Conservation (phyloP, 2,329 filamentous ascomycete genomes). For the Coniochaeta sp. region DNA sequence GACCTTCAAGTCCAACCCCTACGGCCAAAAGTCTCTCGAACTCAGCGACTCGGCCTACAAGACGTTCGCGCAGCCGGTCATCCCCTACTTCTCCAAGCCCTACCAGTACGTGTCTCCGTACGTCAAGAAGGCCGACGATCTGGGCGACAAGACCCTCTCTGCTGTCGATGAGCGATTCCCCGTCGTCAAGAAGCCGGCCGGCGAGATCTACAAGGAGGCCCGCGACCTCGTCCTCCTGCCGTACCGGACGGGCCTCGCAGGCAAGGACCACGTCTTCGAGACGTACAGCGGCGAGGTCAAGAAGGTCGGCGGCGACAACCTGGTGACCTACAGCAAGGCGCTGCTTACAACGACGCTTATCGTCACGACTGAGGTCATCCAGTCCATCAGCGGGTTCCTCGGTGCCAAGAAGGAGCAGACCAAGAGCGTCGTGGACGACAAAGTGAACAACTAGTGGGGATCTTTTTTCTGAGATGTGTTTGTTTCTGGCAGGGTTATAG, state of each 20-base stretch:
- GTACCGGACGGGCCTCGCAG: conserved; percentile 51
- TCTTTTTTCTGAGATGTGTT: neutral
- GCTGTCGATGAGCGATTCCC: conserved; percentile 66
- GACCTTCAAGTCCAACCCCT: conserved; percentile 72
- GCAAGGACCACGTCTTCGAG: conserved; percentile 52
- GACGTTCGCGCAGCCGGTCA: conserved; percentile 67
- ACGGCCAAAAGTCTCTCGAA: conserved; percentile 75
- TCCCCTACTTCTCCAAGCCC: conserved; percentile 71
- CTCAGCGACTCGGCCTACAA: conserved; percentile 68
- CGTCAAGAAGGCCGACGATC: conserved; percentile 68
- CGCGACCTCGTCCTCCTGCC: conserved; percentile 56
- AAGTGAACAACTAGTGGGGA: conserved; percentile 31
- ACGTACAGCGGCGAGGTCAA: conserved; percentile 53
- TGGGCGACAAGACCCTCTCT: conserved; percentile 65
- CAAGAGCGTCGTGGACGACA: conserved; percentile 47
- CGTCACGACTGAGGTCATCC: conserved; percentile 56
- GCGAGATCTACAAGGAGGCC: conserved; percentile 59
- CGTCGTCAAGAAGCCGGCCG: conserved; percentile 66
- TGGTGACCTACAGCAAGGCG: conserved; percentile 64
- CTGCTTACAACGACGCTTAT: conserved; percentile 59
- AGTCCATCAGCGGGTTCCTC: conserved; percentile 52
- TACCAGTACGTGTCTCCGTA: conserved; percentile 82
- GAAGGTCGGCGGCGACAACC: conserved; percentile 55
- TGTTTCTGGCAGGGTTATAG: neutral
- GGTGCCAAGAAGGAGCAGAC: conserved; percentile 55